These are phyloP conservation scores for Cerioporus squamosus DNA, from an alignment of 1,284 basidiomycete species.

Conservation along the genomic window DNA sequence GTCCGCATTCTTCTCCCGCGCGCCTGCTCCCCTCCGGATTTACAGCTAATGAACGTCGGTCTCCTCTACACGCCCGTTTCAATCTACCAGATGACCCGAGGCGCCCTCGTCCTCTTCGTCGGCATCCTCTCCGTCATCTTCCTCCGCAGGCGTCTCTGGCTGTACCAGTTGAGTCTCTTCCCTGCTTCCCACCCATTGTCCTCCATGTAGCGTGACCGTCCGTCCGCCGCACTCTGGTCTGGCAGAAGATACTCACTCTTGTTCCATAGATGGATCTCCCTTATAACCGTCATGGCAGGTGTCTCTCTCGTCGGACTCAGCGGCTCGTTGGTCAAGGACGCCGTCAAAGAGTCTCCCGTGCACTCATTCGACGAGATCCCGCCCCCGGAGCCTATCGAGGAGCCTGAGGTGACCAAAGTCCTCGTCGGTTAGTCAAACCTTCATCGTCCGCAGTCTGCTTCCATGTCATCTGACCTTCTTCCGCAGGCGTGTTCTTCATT, in stretches of 20 bases:
- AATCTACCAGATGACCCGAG: constrained; percentile 98
- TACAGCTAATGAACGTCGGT: constrained; percentile 91
- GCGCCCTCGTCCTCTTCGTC: constrained; percentile 96
- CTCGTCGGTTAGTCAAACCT: constrained; percentile 56
- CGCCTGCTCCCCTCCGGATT: constrained; percentile 16
- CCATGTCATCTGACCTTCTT: constrained; percentile 11
- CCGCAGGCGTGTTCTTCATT: constrained; percentile 83
- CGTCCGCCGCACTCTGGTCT: background rate
- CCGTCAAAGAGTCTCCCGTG: constrained; percentile 50
- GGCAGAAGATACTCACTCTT: constrained; percentile 13
- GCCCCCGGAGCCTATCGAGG: constrained; percentile 48
- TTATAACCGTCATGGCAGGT: constrained; percentile 90
- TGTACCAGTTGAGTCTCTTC: constrained; percentile 66
- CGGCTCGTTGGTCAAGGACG: constrained; percentile 85
- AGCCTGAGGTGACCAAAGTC: constrained; percentile 64
- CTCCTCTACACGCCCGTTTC: constrained; percentile 96
- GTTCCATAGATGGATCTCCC: constrained; percentile 79
- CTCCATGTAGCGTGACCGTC: constrained; percentile 11
- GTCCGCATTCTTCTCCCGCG: constrained; percentile 6
- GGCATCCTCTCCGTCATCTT: constrained; percentile 93
- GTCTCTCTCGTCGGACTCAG: constrained; percentile 92
- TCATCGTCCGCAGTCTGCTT: constrained; percentile 8
- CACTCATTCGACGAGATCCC: constrained; percentile 25
- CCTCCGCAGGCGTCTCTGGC: constrained; percentile 79
- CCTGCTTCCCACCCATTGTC: constrained; percentile 19